Base-by-base conservation (phyloP, 2,329 filamentous ascomycete species). In the Dothiorella sarmentorum region DNA sequence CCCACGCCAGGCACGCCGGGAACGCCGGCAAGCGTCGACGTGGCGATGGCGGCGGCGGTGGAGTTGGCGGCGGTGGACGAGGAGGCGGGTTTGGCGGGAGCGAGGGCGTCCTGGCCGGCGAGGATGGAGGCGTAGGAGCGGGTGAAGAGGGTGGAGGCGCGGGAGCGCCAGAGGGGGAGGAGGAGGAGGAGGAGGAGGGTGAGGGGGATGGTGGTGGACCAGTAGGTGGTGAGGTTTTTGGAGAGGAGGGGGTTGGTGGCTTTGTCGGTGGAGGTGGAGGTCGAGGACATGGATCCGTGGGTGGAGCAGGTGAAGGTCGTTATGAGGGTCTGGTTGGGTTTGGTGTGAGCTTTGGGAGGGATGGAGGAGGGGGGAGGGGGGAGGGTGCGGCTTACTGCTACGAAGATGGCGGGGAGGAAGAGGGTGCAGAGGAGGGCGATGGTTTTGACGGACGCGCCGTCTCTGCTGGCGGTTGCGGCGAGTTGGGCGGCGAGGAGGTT, bases 361-460 rank as follows among this genome's bases (percentile, higher is more conserved):
- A 27, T 1, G 29, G 31, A 20, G 44, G 17, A 17, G 22, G n/a
- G 31, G 31, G 49, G 10, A 31, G 35, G 10, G 22, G 22, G 1
- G 17, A 2, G 17, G n/a, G 1, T 13, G 7, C 24, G 20, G 31
- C 56, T 26, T 55, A 65, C 64, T 62, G 75, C 71, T 61, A 76
- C 68, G 61, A 76, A 76, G 11, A 73, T 75, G 0, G 69, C 73
- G 2, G 75, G 75, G 2, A 76, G 69, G 60, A 76, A 77, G 2
- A 71, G 60, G 63, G 76, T 73, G 35, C 73, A 76, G 57, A 77
- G 65, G 2, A 74, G 63, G 1, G 75, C 71, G 15, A 77, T 71
- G 3, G 69, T 70, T 45, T 72, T 70, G 71, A 77, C 75, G 7
- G 69, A 68, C 1, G 67, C 64, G 55, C 69, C 71, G 49, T 74